These are phyloP conservation scores for Corinectria fuckeliana DNA, from an alignment of 2,329 filamentous ascomycete species.

Conservation along the genomic window DNA sequence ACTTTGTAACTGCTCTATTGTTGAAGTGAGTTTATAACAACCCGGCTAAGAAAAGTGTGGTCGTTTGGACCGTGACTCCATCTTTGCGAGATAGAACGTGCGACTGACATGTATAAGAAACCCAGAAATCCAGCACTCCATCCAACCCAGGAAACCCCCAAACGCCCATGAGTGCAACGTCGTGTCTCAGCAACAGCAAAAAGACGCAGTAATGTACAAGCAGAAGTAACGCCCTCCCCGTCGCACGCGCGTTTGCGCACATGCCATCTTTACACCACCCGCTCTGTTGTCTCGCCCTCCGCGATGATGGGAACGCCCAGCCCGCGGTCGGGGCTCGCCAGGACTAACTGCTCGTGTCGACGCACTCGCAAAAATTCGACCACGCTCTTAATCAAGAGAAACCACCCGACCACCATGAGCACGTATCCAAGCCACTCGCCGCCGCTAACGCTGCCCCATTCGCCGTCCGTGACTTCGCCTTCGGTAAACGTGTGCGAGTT, in stretches of 20 bases:
- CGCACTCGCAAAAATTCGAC: slow-evolving; percentile 88
- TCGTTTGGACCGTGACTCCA: slow-evolving; percentile 16
- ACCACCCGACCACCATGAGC: slow-evolving; percentile 98
- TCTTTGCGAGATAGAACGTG: slow-evolving; percentile 11
- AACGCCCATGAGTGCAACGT: slow-evolving; percentile 16
- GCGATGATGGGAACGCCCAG: slow-evolving; percentile 86
- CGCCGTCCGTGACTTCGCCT: slow-evolving; percentile 63
- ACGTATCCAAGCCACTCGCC: slow-evolving; percentile 91
- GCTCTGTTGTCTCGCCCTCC: slow-evolving; percentile 80
- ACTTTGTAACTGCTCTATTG: neutral
- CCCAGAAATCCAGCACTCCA: slow-evolving; percentile 9
- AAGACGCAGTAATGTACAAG: slow-evolving; percentile 17
- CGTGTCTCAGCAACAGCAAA: slow-evolving; percentile 2
- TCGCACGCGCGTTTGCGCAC: too few relatives aligned
- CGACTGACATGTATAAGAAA: neutral
- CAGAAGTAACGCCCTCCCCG: neutral
- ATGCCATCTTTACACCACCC: slow-evolving; percentile 69
- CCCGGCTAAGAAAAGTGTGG: slow-evolving; percentile 9
- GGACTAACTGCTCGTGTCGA: slow-evolving; percentile 88
- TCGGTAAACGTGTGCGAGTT: slow-evolving; percentile 91
- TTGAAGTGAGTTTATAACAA: neutral
- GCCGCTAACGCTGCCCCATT: slow-evolving; percentile 63
- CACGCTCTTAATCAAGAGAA: slow-evolving; percentile 92
- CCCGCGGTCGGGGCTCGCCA: slow-evolving; percentile 91
- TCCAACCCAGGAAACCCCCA: slow-evolving; percentile 15